phyloP scores from a whole-genome alignment of 176 grass and related monocot genomes.

The Olyra latifolia region DNA sequence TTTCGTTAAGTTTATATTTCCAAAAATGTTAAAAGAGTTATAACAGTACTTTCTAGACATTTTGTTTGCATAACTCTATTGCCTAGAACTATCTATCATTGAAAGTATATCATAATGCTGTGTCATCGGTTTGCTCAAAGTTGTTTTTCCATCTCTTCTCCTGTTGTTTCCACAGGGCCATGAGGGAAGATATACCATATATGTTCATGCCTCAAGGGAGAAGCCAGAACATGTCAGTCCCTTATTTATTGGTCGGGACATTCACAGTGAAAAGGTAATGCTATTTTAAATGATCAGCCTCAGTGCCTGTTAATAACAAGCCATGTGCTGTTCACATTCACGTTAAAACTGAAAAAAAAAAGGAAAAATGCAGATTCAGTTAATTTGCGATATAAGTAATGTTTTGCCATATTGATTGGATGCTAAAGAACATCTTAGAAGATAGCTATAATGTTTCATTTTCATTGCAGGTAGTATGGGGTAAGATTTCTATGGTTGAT shows the following conservation, averaged over 20 bases:
- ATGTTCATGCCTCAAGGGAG: slow-evolving; percentile 85
- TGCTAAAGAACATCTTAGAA: background rate
- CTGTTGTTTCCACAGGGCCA: slow-evolving; percentile 60
- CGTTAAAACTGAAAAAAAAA: background rate
- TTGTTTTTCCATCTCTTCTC: background rate
- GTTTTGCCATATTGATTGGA: background rate
- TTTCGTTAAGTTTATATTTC: too few relatives aligned
- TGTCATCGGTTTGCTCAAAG: background rate
- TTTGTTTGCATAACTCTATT: background rate
- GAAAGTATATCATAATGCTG: background rate
- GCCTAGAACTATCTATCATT: background rate
- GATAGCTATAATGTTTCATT: background rate
- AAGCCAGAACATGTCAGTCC: slow-evolving; percentile 77
- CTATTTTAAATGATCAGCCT: background rate
- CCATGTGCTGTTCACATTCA: background rate
- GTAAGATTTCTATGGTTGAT: slow-evolving; percentile 96
- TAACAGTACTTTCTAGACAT: background rate
- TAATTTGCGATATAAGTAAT: background rate
- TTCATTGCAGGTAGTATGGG: slow-evolving; percentile 74
- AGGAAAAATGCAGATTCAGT: background rate
- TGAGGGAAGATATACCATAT: slow-evolving; percentile 84
- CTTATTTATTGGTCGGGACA: slow-evolving; percentile 74
- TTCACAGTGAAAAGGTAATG: slow-evolving; percentile 86
- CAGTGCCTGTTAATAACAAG: background rate
- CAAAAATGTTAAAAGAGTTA: too few relatives aligned